Evolutionary conservation across 2,329 filamentous ascomycete genomes (phyloP), one percentile per base, ranked within the genome.

Genomic region (Raffaelea ambrosiae): DNA sequence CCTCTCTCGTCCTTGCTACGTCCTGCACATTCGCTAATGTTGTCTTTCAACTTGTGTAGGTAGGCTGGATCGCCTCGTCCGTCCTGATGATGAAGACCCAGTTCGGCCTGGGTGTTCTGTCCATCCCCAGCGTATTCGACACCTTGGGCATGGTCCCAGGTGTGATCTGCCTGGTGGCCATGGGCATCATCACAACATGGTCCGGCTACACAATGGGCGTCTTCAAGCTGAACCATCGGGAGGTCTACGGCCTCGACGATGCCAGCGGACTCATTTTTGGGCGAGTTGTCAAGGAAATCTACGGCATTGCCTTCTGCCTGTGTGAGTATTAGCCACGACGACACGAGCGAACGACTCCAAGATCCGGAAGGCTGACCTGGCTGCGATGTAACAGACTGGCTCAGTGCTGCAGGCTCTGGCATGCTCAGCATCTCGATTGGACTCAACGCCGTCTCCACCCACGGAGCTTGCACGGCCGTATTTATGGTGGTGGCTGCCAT

Each of bases 141-240:
- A 81, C 79, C 47, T 86, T 88, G 72, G 88, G 87, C 66, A 84
- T 84, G 54, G 86, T 91, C 56, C 87, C 87, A 1, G 82, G 87
- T 55, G 84, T 82, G 23, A 93, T 93, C 69, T 91, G 91, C 72
- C 83, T 78, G 57, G 79, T 93, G 2, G 82, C 81, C 57, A 70
- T 68, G 63, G 61, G 64, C 43, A 54, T 61, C 35, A 55, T 67
- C 22, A 68, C 67, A 50, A 66, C 64, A 0, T 66, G 68, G 51
- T 64, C 62, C 45, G 65, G 63, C 33, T 65, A 68, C 40, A 49
- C 67, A 14, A 64, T 67, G 47, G 66, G 66, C 43, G 61, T 65
- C 54, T 68, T 68, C 52, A 61, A 66, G 26, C 65, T 65, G 50
- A 49, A 54, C 5, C 64, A 68, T 33, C 44, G 35, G 7, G 35